Evolutionary conservation across 1,139 yeast species (phyloP).

Genomic region (Hyphopichia burtonii): DNA sequence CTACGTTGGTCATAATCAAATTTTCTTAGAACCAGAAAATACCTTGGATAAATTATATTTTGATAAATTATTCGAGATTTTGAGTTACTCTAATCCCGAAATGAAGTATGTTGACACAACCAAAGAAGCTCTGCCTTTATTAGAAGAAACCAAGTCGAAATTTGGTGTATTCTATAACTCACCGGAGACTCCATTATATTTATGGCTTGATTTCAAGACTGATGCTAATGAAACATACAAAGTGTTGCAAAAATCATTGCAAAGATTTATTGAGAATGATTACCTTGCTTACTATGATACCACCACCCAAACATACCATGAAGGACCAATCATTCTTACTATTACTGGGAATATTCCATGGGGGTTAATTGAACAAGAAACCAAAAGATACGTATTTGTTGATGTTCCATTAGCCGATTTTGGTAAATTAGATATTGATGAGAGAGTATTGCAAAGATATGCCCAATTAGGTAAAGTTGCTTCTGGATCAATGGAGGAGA

Average conservation of each 20-base stretch:
- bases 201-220: conserved; percentile 46
- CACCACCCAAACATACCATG: conserved; percentile 18
- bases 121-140: not conserved
- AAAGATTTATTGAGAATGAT: conserved; percentile 31
- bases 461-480: conserved; percentile 34
- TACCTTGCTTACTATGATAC: conserved; percentile 35
- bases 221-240: conserved; percentile 33
- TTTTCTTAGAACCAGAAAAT: conserved; percentile 39
- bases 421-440: conserved; percentile 9
- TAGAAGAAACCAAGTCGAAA: conserved; percentile 9
- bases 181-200: conserved; percentile 38
- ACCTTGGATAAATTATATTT: conserved; percentile 55
- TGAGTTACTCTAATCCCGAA: conserved; percentile 45
- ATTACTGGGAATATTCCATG: conserved; percentile 44
- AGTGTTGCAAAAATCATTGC: conserved; percentile 26
- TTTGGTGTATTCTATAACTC: conserved; percentile 38
- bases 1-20: conserved; percentile 67
- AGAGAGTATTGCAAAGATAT: conserved; percentile 13
- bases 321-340: conserved; percentile 40
- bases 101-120: conserved; percentile 9
- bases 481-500: conserved; percentile 30
- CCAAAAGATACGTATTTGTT: conserved; percentile 31
- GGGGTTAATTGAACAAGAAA: conserved; percentile 24
- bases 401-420: conserved; percentile 39
- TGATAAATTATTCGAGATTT: conserved; percentile 47